Evolutionary conservation across 768 basidiomycete genomes (phyloP).

Genomic region (Lentinula guzmanii): DNA sequence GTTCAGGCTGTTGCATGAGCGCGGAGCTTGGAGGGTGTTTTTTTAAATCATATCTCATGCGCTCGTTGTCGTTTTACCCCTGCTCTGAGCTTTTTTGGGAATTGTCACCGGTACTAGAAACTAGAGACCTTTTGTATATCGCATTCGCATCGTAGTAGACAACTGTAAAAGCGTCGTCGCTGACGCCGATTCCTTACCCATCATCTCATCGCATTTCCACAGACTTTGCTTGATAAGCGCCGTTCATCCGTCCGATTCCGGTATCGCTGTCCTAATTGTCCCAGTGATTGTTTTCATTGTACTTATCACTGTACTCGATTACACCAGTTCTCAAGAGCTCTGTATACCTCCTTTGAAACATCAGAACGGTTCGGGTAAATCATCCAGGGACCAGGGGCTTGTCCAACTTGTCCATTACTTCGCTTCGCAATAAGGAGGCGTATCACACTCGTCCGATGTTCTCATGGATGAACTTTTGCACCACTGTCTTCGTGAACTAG

Average conservation of each 20-base stretch:
- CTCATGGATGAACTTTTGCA: slow-evolving; percentile 81
- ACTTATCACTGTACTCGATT: neutral
- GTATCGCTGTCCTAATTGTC: too few species aligned
- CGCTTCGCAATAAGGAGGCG: neutral
- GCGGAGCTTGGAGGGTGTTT: neutral
- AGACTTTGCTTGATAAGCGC: neutral
- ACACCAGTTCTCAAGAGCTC: too few species aligned
- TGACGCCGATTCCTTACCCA: neutral
- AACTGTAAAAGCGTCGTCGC: neutral
- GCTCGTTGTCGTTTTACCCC: neutral
- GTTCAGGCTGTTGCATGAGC: slow-evolving; percentile 23
- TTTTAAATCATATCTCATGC: neutral
- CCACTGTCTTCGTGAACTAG: slow-evolving; percentile 78
- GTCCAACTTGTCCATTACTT: neutral
- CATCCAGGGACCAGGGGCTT: too few species aligned
- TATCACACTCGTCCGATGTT: neutral
- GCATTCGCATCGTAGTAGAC: neutral
- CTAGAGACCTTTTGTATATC: neutral
- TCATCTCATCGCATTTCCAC: neutral
- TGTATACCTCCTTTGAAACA: too few species aligned
- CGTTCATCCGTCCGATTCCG: neutral
- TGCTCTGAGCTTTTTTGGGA: neutral
- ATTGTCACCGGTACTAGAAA: neutral
- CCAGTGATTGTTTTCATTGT: neutral
- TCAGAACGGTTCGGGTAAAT: too few species aligned